A percentile compares a stretch with the other conserved stretches of the same genome.
phyloP scores from a whole-genome alignment of 106 monocot species.

The Allium fistulosum region DNA sequence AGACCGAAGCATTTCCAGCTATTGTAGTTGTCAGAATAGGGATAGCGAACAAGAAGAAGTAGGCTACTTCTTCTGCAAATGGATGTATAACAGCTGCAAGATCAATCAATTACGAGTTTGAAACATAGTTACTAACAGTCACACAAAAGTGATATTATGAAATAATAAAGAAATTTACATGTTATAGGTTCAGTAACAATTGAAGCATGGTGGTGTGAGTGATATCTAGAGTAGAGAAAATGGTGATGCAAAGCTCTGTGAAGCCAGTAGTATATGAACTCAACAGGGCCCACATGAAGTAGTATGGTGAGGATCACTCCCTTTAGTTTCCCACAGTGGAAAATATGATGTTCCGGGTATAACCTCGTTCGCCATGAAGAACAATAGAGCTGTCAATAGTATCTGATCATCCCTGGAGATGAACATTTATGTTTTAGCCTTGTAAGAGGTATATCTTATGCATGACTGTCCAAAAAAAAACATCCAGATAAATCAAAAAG shows the following conservation, averaged over 20 bases:
- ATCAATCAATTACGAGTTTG: too few species aligned
- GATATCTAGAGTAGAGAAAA: slow-evolving; percentile 43
- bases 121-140: too few species aligned
- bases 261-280: slow-evolving; percentile 58
- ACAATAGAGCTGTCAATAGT: slow-evolving; percentile 27
- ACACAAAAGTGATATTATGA: too few species aligned
- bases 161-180: slow-evolving; percentile 14
- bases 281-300: slow-evolving; percentile 44
- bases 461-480: too few species aligned
- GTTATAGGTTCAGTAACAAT: slow-evolving; percentile 51
- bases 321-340: slow-evolving; percentile 37
- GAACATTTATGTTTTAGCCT: too few species aligned
- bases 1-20: slow-evolving; percentile 25
- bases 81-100: slow-evolving; percentile 75
- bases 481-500: too few species aligned
- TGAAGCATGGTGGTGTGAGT: slow-evolving; percentile 55
- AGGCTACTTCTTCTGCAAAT: slow-evolving; percentile 51
- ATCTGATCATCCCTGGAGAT: slow-evolving; percentile 52
- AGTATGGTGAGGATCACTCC: slow-evolving; percentile 15
- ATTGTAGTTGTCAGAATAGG: slow-evolving; percentile 23
- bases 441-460: too few species aligned
- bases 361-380: slow-evolving; percentile 17
- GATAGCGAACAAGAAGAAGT: slow-evolving; percentile 54
- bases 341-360: slow-evolving; percentile 10
- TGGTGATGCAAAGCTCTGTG: slow-evolving; percentile 55